phyloP scores from a whole-genome alignment of 306 rosid species.

The Cicer yamashitae region DNA sequence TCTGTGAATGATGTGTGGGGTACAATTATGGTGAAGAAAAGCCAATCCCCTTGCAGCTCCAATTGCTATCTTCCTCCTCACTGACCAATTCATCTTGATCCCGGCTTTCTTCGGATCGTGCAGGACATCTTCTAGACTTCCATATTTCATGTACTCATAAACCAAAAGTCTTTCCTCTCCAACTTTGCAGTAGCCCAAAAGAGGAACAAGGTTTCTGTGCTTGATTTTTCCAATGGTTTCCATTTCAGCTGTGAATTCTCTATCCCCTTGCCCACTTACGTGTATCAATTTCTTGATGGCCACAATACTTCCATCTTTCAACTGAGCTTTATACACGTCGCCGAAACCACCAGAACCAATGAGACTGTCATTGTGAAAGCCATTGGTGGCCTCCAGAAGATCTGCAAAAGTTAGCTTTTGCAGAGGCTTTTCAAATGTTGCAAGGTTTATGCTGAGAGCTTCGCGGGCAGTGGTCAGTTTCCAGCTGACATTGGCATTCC shows the following conservation, averaged over 20 bases:
- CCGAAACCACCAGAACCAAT: conserved; percentile 96
- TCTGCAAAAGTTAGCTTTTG: conserved; percentile 88
- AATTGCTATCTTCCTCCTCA: conserved; percentile 83
- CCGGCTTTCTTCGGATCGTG: conserved; percentile 76
- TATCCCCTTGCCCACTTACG: conserved; percentile 94
- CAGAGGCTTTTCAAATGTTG: conserved; percentile 90
- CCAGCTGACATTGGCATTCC: conserved; percentile 65
- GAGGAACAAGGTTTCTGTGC: conserved; percentile 92
- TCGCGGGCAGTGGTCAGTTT: conserved; percentile 75
- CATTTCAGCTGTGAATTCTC: conserved; percentile 99
- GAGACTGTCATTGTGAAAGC: conserved; percentile 84
- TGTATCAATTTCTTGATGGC: conserved; percentile 97
- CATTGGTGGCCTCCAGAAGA: conserved; percentile 89
- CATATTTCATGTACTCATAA: conserved; percentile 90
- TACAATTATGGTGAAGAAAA: conserved; percentile 90
- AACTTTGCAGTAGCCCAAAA: conserved; percentile 93
- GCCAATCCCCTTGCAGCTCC: conserved; percentile 96
- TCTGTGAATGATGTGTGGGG: conserved; percentile 93
- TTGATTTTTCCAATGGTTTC: conserved; percentile 98
- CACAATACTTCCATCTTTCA: conserved; percentile 90
- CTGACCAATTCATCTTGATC: conserved; percentile 81
- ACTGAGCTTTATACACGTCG: conserved; percentile 89
- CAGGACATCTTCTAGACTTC: conserved; percentile 93
- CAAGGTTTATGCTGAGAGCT: conserved; percentile 88
- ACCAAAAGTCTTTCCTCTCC: conserved; percentile 92